phyloP scores from a whole-genome alignment of 129 eudicot genomes.

The Silybum marianum region DNA sequence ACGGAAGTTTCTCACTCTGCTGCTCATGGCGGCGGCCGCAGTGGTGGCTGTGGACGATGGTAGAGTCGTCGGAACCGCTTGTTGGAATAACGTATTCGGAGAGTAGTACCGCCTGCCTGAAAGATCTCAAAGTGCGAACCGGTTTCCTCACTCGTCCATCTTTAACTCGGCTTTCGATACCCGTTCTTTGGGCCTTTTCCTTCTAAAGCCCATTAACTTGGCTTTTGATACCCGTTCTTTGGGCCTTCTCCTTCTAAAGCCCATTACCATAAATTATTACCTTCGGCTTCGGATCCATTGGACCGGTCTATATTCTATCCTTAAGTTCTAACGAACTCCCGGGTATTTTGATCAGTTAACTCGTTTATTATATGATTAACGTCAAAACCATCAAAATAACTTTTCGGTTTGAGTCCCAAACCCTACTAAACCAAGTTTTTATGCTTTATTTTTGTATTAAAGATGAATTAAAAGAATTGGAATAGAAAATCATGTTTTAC shows the following conservation, averaged over 20 bases:
- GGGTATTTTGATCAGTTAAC: too few relatives aligned
- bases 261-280: neutral
- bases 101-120: neutral
- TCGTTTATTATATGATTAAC: too few relatives aligned
- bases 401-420: too few relatives aligned
- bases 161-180: neutral
- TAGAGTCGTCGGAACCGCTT: neutral
- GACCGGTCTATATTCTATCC: too few relatives aligned
- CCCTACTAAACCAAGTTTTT: too few relatives aligned
- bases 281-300: neutral
- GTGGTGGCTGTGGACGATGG: neutral
- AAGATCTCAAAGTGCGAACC: neutral
- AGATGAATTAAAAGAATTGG: too few relatives aligned
- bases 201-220: neutral
- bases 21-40: constrained; percentile 46
- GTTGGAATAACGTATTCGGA: neutral
- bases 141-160: neutral
- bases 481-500: too few relatives aligned
- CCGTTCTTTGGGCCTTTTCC: neutral
- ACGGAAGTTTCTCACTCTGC: constrained; percentile 76
- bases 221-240: too few relatives aligned
- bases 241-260: neutral
- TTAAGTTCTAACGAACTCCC: too few relatives aligned
- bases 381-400: too few relatives aligned
- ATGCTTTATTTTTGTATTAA: too few relatives aligned